Evolutionary conservation across 768 basidiomycete species (phyloP).

Genomic region (Clavaria fumosa): DNA sequence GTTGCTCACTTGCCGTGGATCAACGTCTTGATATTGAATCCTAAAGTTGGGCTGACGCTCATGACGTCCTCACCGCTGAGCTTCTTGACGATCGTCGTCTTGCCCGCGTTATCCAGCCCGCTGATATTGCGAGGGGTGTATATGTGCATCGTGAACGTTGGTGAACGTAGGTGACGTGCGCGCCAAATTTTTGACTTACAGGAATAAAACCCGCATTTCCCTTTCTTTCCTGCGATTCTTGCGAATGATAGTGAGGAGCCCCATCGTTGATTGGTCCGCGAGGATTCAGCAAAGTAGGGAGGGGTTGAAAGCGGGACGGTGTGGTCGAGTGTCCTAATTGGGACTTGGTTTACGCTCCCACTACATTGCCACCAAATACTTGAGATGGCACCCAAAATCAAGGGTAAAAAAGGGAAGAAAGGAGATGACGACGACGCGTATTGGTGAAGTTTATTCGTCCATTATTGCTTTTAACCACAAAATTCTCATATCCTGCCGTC

Average conservation of each 20-base stretch:
- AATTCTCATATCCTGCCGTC: too few relatives aligned
- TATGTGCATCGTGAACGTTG: neutral
- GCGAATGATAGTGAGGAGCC: slow-evolving; percentile 89
- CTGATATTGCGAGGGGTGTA: slow-evolving; percentile 25
- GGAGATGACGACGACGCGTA: slow-evolving; percentile 78
- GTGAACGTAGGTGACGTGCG: slow-evolving; percentile 7
- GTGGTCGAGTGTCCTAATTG: too few relatives aligned
- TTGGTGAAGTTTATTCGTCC: slow-evolving; percentile 11
- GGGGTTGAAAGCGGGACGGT: too few relatives aligned
- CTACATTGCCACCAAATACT: too few relatives aligned
- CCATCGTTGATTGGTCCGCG: slow-evolving; percentile 36
- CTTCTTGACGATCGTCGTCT: slow-evolving; percentile 95
- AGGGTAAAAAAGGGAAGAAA: slow-evolving; percentile 82
- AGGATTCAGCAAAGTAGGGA: too few relatives aligned
- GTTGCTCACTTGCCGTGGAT: slow-evolving; percentile 63
- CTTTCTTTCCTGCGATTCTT: slow-evolving; percentile 92
- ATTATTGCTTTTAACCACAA: neutral
- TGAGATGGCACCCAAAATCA: slow-evolving; percentile 44
- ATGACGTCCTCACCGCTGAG: slow-evolving; percentile 85
- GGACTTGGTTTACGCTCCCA: too few relatives aligned
- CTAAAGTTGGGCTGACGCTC: slow-evolving; percentile 82
- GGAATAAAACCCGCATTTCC: slow-evolving; percentile 92
- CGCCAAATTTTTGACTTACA: slow-evolving; percentile 52
- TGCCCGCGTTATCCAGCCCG: slow-evolving; percentile 95
- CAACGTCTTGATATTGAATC: slow-evolving; percentile 99